Base-by-base conservation (phyloP, 2,329 filamentous ascomycete species). In the Tetracladium maxilliforme region DNA sequence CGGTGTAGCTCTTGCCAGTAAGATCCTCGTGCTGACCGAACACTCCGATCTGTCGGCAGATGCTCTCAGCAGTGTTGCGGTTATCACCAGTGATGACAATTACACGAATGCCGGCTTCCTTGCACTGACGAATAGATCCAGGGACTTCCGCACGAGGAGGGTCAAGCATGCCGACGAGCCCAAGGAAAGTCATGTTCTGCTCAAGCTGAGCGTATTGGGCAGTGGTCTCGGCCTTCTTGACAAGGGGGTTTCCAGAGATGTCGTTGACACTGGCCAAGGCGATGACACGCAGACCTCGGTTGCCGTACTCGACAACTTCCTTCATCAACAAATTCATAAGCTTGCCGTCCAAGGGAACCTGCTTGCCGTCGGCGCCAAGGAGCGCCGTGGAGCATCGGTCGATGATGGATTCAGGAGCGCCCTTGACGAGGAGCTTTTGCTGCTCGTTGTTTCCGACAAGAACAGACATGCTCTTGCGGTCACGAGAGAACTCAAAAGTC, bases 391-490 rank as follows among this genome's bases (percentile, higher is more conserved):
- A 78, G 61, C 90, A 98, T 31, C 92, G 79, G 40, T 93, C 87
- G 33, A 98, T 68, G 39, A 98, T 75, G 9, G 84, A 83, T 52
- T 98, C 90, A 6, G 90, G 90, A 12, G 92, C 90, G 41, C 90
- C 90, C 58, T 98, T 98, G 37, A 98, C 86, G 24, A 98, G 66
- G 8, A 98, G 72, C 48, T 78, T 84, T 55, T 90, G 71, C 26
- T 71, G 53, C 24, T 63, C 60, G 28, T 68, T 75, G 27, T 67
- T 64, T 36, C 77, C 67, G 33, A 92, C 82, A 30, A 95, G 59
- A 18, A 98, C 92, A 23, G 90, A 98, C 90, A 98, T 98, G 54
- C 87, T 95, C 70, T 98, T 98, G 34, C 90, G 73, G 52, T 98
- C 90, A 40, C 90, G 75, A 2, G 90, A 95, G 55, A 98, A 98